Evolutionary conservation across 2,329 filamentous ascomycete species (phyloP).

Genomic region (Pseudohalonectria lignicola): DNA sequence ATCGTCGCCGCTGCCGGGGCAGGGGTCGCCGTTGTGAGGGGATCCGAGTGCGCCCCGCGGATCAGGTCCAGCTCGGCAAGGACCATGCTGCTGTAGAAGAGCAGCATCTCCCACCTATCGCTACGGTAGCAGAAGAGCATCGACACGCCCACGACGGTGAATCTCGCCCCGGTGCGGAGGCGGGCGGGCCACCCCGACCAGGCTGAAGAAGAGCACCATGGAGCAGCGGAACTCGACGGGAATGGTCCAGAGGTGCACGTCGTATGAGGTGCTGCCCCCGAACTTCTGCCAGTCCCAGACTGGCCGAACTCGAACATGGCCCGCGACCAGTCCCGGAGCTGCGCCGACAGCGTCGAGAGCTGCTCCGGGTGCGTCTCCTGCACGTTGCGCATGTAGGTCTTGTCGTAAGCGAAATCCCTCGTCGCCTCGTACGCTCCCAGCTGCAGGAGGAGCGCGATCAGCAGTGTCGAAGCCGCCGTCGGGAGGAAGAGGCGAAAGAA

Average conservation of each 20-base stretch:
- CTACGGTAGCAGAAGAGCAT: conserved; percentile 33
- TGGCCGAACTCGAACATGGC: conserved; percentile 39
- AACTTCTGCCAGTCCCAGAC: conserved; percentile 40
- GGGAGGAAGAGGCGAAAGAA: conserved; percentile 41
- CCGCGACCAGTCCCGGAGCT: conserved; percentile 33
- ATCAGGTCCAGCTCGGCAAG: conserved; percentile 44
- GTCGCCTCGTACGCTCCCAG: conserved; percentile 37
- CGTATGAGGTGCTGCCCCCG: conserved; percentile 38
- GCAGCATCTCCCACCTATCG: conserved; percentile 41
- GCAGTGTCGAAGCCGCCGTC: conserved; percentile 35
- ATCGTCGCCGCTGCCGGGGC: no score
- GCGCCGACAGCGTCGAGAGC: conserved; percentile 23
- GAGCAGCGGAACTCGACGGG: conserved; percentile 49
- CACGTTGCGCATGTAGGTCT: conserved; percentile 32
- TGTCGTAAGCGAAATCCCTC: conserved; percentile 29
- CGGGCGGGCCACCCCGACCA: conserved; percentile 37
- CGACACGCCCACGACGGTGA: conserved; percentile 27
- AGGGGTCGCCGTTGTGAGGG: no score
- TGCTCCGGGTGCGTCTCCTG: conserved; percentile 34
- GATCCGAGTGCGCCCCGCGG: conserved; percentile 28
- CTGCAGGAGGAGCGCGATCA: conserved; percentile 31
- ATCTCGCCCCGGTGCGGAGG: conserved; percentile 28
- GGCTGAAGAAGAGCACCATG: conserved; percentile 42
- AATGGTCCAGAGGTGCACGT: conserved; percentile 53
- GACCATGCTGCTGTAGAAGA: conserved; percentile 43